Evolutionary conservation across 352 stramenopile genomes (phyloP).

Genomic region (Phytopythium aichiense): DNA sequence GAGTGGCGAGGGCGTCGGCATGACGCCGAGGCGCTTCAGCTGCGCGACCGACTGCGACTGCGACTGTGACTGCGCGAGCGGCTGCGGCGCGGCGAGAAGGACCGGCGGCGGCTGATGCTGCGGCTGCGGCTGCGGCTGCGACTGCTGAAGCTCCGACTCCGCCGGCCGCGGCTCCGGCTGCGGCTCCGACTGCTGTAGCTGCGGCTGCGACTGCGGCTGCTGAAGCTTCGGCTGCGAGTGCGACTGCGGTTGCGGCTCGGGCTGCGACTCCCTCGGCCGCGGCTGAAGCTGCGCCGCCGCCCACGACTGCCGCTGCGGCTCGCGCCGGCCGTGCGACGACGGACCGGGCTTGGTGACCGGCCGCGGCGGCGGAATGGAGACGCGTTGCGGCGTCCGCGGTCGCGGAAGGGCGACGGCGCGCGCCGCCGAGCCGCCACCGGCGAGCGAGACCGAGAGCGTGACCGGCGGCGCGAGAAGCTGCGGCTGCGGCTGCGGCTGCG

Average conservation of each 20-base stretch:
- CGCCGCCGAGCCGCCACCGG: conserved; percentile 32
- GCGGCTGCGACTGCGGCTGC: conserved; percentile 23
- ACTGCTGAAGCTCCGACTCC: conserved; percentile 5
- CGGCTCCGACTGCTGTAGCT: conserved; percentile 31
- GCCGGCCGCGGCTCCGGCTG: not conserved
- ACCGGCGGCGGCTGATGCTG: conserved; percentile 15
- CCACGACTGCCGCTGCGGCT: conserved; percentile 24
- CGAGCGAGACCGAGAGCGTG: conserved; percentile 16
- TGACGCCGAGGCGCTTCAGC: not conserved
- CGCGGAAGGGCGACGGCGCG: conserved; percentile 30
- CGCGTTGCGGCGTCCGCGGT: conserved; percentile 18
- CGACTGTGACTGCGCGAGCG: conserved; percentile 4
- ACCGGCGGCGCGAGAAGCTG: conserved; percentile 16
- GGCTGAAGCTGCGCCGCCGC: conserved; percentile 20
- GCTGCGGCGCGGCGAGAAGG: conserved; percentile 11
- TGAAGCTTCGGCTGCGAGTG: conserved; percentile 20
- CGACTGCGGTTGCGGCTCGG: conserved; percentile 1
- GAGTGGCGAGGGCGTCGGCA: not conserved
- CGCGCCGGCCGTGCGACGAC: conserved; percentile 15
- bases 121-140: conserved; percentile 15
- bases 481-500: conserved; percentile 23
- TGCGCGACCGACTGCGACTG: conserved; percentile 1
- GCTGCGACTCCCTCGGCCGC: conserved; percentile 13
- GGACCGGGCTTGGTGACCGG: conserved; percentile 30
- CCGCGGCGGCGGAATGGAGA: conserved; percentile 18